Percentiles rank a stretch among this genome's conserved stretches.
Conservation (phyloP, 1,139 yeast genomes). For the Hansenula sp. region DNA sequence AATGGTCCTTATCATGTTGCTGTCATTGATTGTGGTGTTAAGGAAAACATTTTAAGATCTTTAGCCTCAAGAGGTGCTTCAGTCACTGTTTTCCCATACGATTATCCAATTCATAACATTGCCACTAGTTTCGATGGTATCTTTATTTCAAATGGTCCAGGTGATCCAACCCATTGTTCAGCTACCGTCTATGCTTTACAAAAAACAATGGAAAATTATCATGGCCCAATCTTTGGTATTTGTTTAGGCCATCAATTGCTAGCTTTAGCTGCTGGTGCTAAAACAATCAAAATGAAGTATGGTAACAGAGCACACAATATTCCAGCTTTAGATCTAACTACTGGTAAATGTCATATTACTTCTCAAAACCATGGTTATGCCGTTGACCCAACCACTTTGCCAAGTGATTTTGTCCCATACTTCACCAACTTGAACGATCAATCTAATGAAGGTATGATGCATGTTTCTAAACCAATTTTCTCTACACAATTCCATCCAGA, state of each 20-base stretch:
- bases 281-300: constrained; percentile 86
- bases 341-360: constrained; percentile 94
- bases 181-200: constrained; percentile 73
- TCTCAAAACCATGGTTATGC: constrained; percentile 99
- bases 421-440: constrained; percentile 92
- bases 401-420: constrained; percentile 76
- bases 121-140: constrained; percentile 93
- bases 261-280: constrained; percentile 93
- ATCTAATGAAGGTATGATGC: constrained; percentile 97
- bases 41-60: constrained; percentile 92
- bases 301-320: constrained; percentile 99
- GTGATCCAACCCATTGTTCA: constrained; percentile 94
- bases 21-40: constrained; percentile 95
- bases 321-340: constrained; percentile 85
- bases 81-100: constrained; percentile 92
- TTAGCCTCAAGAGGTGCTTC: constrained; percentile 94
- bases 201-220: constrained; percentile 57
- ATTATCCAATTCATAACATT: constrained; percentile 87
- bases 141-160: constrained; percentile 96
- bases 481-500: constrained; percentile 99
- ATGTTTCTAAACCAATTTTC: constrained; percentile 79
- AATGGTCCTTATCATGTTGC: constrained; percentile 73
- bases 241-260: constrained; percentile 96
- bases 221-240: constrained; percentile 93
- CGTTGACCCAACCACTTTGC: constrained; percentile 77